Base-by-base conservation (phyloP, 129 eudicot genomes). In the Artemisia annua region DNA sequence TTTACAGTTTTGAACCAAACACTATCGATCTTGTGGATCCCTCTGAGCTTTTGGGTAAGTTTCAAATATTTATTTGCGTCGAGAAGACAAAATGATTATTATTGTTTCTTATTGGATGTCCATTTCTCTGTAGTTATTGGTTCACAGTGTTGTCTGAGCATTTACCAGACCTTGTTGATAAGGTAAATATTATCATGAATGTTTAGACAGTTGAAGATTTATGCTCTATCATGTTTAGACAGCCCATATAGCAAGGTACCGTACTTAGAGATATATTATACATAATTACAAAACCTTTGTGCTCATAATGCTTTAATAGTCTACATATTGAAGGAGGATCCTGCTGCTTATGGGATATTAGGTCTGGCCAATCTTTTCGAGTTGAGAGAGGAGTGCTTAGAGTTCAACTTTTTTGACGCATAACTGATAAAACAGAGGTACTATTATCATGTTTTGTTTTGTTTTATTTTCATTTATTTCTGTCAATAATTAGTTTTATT, bases 401-500 rank as follows among this genome's bases (percentile, higher is more conserved):
- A 93, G 78, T 93, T 93, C 63, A 88, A 93, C 70, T 93, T 93
- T 79, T 80, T 82, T 72, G 98, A 93, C 83, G 90, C 86, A 64
- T 93, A 93, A 86, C 96, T 85, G 28, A 93, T 93, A 78, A 93
- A 93, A 75, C 97, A 93, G 78, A 93, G 98, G 98, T 90, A 74
- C 39, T 26, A 17, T 35, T 7, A 20, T 20, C 54, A 6, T 54
- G 64, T 26, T 55, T 46, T 15, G 43, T 77, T 48, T 24, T 2
- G 5, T 10, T 11, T 66, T 35, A 50, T 44, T 70, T 13, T 51
- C 28, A 26, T 2, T 56, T 5, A 19, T 65, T 20, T 57, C 3
- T 26, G 28, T 20, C 22, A 20, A 20, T 20, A 20, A 20, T 20
- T 20, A 20, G 22, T 20, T 20, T 20, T 20, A 20, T 20, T 20